Evolutionary conservation across 2,329 filamentous ascomycete genomes (phyloP).

Genomic region (Emericellopsis cladophorae): DNA sequence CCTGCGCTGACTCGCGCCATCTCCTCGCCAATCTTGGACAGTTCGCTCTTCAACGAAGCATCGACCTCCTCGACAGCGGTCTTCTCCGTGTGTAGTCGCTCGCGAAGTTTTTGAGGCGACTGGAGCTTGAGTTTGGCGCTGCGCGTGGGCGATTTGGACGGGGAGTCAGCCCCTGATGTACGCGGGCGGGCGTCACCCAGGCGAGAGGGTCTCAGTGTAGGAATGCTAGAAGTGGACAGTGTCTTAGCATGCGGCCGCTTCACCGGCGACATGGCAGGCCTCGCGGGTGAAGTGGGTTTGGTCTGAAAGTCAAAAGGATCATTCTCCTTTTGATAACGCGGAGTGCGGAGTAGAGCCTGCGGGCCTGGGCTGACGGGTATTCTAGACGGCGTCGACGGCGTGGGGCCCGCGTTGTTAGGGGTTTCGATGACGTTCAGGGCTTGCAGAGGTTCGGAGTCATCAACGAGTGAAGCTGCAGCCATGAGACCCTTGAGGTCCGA

Average conservation of each 20-base stretch:
- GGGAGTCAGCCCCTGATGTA: constrained; percentile 12
- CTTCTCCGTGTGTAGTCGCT: constrained; percentile 75
- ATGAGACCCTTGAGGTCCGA: constrained; percentile 71
- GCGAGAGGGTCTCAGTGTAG: constrained; percentile 32
- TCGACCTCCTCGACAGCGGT: constrained; percentile 60
- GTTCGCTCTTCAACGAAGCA: constrained; percentile 56
- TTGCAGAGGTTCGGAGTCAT: constrained; percentile 19
- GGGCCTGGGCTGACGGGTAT: constrained; percentile 37
- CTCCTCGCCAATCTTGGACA: constrained; percentile 71
- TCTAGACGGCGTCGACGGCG: constrained; percentile 30
- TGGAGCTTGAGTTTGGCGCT: constrained; percentile 52
- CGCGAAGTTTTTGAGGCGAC: constrained; percentile 63
- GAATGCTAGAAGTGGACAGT: constrained; percentile 40
- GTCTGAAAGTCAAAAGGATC: constrained; percentile 9
- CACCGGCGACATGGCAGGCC: constrained; percentile 10
- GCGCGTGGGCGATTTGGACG: constrained; percentile 12
- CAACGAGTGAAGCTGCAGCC: constrained; percentile 39
- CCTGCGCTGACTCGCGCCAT: constrained; percentile 44
- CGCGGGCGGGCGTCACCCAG: constrained; percentile 4
- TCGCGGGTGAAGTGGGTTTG: constrained; percentile 10
- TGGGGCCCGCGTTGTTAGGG: constrained; percentile 42
- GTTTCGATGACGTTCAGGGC: constrained; percentile 41
- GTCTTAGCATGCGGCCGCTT: constrained; percentile 31
- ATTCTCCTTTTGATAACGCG: constrained; percentile 36
- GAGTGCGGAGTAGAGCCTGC: constrained; percentile 22